These are phyloP conservation scores for Candida orba DNA, from an alignment of 805 yeast genomes.

Conservation along the genomic window DNA sequence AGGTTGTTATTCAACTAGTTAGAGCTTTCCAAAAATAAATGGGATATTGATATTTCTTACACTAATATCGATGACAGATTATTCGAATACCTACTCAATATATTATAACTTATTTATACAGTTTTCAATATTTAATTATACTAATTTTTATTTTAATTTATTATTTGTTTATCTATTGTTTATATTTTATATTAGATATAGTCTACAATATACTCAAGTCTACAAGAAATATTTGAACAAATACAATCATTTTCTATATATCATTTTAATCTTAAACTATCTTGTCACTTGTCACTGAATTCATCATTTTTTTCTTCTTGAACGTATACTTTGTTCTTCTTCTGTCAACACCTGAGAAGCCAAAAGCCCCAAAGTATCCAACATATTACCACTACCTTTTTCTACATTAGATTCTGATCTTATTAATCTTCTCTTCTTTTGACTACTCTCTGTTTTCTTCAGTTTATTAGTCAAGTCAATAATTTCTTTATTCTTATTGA, in stretches of 20 bases:
- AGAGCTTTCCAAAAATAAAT: too few species aligned
- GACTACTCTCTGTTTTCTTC: conserved; percentile 2
- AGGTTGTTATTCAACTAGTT: too few species aligned
- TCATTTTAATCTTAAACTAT: not conserved
- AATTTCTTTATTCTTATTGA: conserved; percentile 39
- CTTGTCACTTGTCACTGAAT: not conserved
- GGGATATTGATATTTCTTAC: too few species aligned
- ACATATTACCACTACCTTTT: conserved; percentile 20
- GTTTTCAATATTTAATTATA: too few species aligned
- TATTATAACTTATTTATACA: too few species aligned
- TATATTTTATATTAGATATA: too few species aligned
- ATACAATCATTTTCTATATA: not conserved
- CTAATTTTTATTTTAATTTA: not conserved
- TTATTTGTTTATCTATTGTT: not conserved
- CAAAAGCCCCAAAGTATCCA: conserved; percentile 45
- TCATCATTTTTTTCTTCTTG: not conserved
- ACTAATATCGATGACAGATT: too few species aligned
- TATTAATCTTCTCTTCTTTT: conserved; percentile 11
- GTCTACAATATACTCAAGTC: not conserved
- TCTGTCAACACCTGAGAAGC: conserved; percentile 47
- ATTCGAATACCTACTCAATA: too few species aligned
- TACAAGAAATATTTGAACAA: too few species aligned
- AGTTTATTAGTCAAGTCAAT: conserved; percentile 26
- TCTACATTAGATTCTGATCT: conserved; percentile 6
- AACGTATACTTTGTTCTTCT: conserved; percentile 15